Evolutionary conservation across 106 monocot species (phyloP).

Genomic region (Dendrobium huoshanense): DNA sequence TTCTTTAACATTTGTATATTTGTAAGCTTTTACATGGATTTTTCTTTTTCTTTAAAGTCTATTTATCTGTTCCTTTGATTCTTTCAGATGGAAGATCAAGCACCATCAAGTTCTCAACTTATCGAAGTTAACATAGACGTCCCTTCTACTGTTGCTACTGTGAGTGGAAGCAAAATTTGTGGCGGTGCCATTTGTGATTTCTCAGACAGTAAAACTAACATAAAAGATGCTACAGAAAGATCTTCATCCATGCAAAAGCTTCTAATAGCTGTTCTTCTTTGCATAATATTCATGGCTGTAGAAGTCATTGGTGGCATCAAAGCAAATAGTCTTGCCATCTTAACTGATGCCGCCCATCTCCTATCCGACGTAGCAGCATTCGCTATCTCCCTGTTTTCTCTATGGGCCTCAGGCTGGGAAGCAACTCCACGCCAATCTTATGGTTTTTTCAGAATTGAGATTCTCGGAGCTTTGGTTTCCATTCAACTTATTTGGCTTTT

Average conservation of each 20-base stretch:
- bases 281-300: too few species aligned
- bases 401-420: conserved; percentile 49
- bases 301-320: too few species aligned
- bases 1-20: too few species aligned
- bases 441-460: conserved; percentile 5
- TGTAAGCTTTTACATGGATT: too few species aligned
- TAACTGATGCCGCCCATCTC: too few species aligned
- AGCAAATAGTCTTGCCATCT: too few species aligned
- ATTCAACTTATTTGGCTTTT: too few species aligned
- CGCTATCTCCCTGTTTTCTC: conserved; percentile 50
- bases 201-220: conserved; percentile 4
- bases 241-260: conserved; percentile 17
- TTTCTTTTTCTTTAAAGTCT: too few species aligned
- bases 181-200: conserved; percentile 30
- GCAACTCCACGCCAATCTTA: conserved; percentile 41
- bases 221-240: conserved; percentile 2
- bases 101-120: conserved; percentile 5
- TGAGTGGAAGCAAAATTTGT: conserved; percentile 19
- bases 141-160: conserved; percentile 2
- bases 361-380: background rate
- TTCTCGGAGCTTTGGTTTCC: too few species aligned
- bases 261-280: too few species aligned
- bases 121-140: conserved; percentile 22
- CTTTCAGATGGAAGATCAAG: conserved; percentile 25
- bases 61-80: background rate